These are phyloP conservation scores for Coemansia sp. DNA, from an alignment of 192 early-diverging fungal genomes.

Conservation along the genomic window DNA sequence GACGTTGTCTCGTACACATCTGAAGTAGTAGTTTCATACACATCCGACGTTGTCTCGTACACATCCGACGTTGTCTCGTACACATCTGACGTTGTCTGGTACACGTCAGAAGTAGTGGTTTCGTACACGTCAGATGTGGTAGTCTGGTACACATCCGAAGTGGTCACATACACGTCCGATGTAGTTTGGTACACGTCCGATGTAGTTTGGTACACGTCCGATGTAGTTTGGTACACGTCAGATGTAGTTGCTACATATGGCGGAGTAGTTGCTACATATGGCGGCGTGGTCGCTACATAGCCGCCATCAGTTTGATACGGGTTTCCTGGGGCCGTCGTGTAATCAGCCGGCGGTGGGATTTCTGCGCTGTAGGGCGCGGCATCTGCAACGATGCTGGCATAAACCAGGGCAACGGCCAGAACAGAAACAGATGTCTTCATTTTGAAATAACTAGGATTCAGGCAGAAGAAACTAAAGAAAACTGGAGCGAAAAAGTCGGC, in stretches of 20 bases:
- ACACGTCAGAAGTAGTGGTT: slow-evolving; percentile 1
- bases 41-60: slow-evolving; percentile 15
- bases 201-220: slow-evolving; percentile 10
- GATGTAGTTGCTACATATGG: slow-evolving; percentile 8
- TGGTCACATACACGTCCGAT: neutral
- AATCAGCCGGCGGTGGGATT: slow-evolving; percentile 3
- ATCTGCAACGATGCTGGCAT: slow-evolving; percentile 7
- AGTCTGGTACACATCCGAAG: neutral
- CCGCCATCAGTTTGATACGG: slow-evolving; percentile 8
- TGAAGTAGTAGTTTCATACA: slow-evolving; percentile 10
- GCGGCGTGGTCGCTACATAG: slow-evolving; percentile 3
- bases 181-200: slow-evolving; percentile 8
- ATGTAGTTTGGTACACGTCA: slow-evolving; percentile 7
- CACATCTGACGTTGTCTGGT: slow-evolving; percentile 9
- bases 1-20: slow-evolving; percentile 6
- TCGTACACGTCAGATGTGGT: slow-evolving; percentile 11
- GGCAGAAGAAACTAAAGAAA: neutral
- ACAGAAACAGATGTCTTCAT: slow-evolving; percentile 22
- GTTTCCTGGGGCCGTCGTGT: neutral
- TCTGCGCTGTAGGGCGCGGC: slow-evolving; percentile 8
- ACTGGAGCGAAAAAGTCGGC: slow-evolving; percentile 5
- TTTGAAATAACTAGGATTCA: slow-evolving; percentile 2
- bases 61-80: slow-evolving; percentile 16
- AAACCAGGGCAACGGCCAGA: slow-evolving; percentile 7
- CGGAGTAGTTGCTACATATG: neutral